These are phyloP conservation scores for Neophaeococcomyces aloes DNA, from an alignment of 2,329 filamentous ascomycete species.

Conservation along the genomic window DNA sequence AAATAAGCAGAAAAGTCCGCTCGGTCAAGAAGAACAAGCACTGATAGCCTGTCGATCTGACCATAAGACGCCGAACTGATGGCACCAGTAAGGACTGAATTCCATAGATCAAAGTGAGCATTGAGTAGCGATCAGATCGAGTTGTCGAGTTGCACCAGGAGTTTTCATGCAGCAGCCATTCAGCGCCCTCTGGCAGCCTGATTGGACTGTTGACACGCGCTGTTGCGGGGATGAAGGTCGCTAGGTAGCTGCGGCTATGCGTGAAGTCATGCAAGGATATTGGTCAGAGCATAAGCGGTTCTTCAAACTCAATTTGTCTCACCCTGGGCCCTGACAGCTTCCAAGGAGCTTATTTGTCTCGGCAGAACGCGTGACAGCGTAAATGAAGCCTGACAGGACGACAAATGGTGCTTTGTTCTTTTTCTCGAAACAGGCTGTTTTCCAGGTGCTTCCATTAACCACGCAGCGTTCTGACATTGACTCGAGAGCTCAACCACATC, in stretches of 20 bases:
- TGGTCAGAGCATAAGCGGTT: not conserved
- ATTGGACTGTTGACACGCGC: constrained; percentile 4
- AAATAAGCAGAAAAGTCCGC: not conserved
- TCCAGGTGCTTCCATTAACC: too few relatives aligned
- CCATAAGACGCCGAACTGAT: too few relatives aligned
- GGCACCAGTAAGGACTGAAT: not conserved
- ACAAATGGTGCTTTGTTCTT: too few relatives aligned
- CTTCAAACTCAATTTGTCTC: not conserved
- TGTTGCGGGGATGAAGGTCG: constrained; percentile 3
- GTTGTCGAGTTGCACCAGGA: not conserved
- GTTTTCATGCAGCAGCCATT: not conserved
- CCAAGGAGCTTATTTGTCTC: not conserved
- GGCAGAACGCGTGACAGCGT: not conserved
- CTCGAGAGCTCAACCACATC: not conserved
- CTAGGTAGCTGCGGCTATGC: constrained; percentile 2
- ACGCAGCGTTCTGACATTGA: too few relatives aligned
- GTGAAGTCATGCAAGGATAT: not conserved
- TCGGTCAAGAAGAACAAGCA: too few relatives aligned
- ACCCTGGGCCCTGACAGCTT: not conserved
- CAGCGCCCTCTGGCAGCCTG: not conserved
- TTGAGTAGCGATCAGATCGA: not conserved
- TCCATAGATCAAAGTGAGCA: not conserved
- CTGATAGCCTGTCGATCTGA: too few relatives aligned
- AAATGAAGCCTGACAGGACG: too few relatives aligned
- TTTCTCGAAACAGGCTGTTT: too few relatives aligned